Evolutionary conservation across 371 early-diverging fungal species (phyloP), one percentile per base, ranked within the genome.

Genomic region (Mucor racemosus): DNA sequence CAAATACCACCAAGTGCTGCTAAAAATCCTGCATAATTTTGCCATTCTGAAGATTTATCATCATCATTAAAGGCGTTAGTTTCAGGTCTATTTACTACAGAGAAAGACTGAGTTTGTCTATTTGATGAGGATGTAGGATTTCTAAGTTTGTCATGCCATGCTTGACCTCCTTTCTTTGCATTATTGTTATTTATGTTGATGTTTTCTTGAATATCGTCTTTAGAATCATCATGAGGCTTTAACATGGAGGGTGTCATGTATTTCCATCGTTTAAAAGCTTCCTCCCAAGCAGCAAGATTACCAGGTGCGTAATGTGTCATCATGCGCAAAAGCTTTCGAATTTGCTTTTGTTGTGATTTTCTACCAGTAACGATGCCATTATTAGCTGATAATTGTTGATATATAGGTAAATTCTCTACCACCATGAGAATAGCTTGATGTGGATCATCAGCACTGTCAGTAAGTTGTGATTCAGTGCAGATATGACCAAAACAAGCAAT

Each of bases 241-340:
- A 84, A 77, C 70, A 89, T 83, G n/a, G 81, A 67, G 10, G 79
- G 80, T 9, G 82, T 89, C 61, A 89, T 79, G 26, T 78, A 79
- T 69, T 85, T 88, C 95, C 96, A 95, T 36, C 92, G 83, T 56
- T 87, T 84, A 67, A 90, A 94, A 0, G 90, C 88, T 70, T 95
- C 95, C 69, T 94, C 94, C 93, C 94, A 94, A 0, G 93, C 95
- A 7, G 89, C 91, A 57, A 94, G 71, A 64, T 90, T 92, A 13
- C 94, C 94, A 6, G 90, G 86, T 0, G 94, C 91, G 21, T 88
- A 90, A 39, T 84, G 82, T 6, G 83, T 80, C 76, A 91, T 85
- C 71, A 87, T 82, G 5, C 94, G 82, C 36, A 95, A 71, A 7
- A 92, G 66, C 36, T 86, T 85, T 31, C 96, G 82, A 36, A 93